phyloP scores from a whole-genome alignment of 179 eudicot species.

The Amaranthus tricolor region DNA sequence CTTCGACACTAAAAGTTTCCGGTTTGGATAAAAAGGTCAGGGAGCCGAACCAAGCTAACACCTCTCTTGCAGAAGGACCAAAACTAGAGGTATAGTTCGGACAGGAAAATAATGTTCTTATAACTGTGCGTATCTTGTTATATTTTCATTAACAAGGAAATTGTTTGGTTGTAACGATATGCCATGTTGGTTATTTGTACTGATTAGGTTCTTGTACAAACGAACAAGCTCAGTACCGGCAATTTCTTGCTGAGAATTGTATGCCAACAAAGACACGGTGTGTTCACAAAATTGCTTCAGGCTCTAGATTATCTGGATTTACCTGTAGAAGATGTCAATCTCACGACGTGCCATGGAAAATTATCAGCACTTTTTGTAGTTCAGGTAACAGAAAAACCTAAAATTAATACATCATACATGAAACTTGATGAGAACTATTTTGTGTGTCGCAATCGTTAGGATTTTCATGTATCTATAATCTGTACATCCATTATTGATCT shows the following conservation, averaged over 20 bases:
- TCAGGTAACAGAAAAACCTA: constrained; percentile 41
- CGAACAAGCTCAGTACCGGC: constrained; percentile 46
- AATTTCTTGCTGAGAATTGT: constrained; percentile 45
- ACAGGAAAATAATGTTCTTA: background rate
- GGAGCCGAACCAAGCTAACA: constrained; percentile 2
- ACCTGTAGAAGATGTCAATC: constrained; percentile 49
- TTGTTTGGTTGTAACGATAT: background rate
- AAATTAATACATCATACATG: background rate
- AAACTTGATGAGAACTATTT: background rate
- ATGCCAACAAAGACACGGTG: constrained; percentile 43
- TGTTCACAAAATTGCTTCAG: constrained; percentile 52
- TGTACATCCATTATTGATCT: background rate
- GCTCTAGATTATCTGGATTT: constrained; percentile 46
- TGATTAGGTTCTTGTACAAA: constrained; percentile 55
- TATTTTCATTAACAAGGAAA: background rate
- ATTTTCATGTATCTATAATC: background rate
- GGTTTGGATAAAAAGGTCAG: constrained; percentile 3
- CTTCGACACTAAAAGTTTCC: constrained; percentile 14
- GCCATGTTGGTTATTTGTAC: background rate
- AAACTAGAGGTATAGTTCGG: constrained; percentile 34
- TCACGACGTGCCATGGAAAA: constrained; percentile 49
- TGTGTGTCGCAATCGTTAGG: background rate
- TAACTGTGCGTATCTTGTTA: background rate
- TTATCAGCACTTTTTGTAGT: constrained; percentile 48
- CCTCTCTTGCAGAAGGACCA: constrained; percentile 15